These are phyloP conservation scores for Zarea fungicola DNA, from an alignment of 2,329 filamentous ascomycete species.

Conservation along the genomic window DNA sequence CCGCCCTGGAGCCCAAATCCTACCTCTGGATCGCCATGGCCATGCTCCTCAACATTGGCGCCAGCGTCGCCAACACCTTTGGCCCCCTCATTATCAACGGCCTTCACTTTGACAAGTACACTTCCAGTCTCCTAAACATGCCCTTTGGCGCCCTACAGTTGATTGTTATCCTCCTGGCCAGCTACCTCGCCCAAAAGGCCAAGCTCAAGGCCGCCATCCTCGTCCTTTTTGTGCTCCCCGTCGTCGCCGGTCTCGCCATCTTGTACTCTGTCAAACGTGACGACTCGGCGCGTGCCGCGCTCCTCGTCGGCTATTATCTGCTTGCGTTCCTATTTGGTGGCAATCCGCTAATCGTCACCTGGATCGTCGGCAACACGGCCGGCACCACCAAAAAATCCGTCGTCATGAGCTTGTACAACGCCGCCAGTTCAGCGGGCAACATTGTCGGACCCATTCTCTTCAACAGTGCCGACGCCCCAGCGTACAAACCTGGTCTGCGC, in stretches of 20 bases:
- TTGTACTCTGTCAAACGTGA: slow-evolving; percentile 47
- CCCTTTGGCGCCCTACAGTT: slow-evolving; percentile 61
- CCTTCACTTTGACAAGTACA: slow-evolving; percentile 54
- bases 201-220: slow-evolving; percentile 54
- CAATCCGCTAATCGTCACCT: slow-evolving; percentile 61
- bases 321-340: slow-evolving; percentile 61
- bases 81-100: slow-evolving; percentile 58
- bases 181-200: slow-evolving; percentile 52
- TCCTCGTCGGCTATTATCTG: slow-evolving; percentile 60
- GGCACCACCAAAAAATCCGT: slow-evolving; percentile 63
- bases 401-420: slow-evolving; percentile 60
- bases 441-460: slow-evolving; percentile 64
- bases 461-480: slow-evolving; percentile 49
- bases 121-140: slow-evolving; percentile 58
- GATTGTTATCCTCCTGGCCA: slow-evolving; percentile 52
- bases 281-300: slow-evolving; percentile 34
- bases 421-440: slow-evolving; percentile 57
- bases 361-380: slow-evolving; percentile 65
- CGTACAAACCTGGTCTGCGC: slow-evolving; percentile 52
- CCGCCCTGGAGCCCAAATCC: slow-evolving; percentile 43
- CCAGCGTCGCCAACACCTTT: slow-evolving; percentile 59
- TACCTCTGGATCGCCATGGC: slow-evolving; percentile 58
- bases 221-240: slow-evolving; percentile 48
- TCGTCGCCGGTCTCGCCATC: slow-evolving; percentile 54
- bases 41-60: slow-evolving; percentile 59